These are phyloP conservation scores for Madurella fahalii DNA, from an alignment of 2,329 filamentous ascomycete genomes.

Conservation along the genomic window DNA sequence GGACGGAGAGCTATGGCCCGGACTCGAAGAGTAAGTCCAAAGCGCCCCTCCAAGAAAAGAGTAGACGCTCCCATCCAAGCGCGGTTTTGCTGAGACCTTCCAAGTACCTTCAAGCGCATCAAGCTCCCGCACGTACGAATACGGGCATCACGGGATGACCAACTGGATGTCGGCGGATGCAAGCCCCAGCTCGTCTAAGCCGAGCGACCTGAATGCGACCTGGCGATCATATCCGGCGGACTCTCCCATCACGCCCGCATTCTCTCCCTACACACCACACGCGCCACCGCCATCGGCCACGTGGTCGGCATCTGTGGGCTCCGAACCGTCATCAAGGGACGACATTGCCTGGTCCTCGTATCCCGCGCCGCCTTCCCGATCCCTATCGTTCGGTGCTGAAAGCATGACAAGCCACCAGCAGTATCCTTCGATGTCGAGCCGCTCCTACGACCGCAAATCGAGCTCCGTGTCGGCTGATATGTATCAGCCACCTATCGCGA, in stretches of 20 bases:
- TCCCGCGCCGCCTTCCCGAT: constrained; percentile 40
- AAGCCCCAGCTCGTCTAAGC: constrained; percentile 39
- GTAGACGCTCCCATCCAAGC: neutral
- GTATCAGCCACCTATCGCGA: constrained; percentile 40
- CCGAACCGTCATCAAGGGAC: constrained; percentile 39
- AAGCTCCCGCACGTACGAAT: constrained; percentile 35
- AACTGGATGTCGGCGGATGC: constrained; percentile 46
- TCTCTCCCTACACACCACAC: constrained; percentile 46
- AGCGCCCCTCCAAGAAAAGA: neutral
- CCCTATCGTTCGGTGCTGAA: constrained; percentile 48
- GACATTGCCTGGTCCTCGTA: constrained; percentile 44
- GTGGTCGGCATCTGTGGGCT: constrained; percentile 38
- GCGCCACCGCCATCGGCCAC: constrained; percentile 36
- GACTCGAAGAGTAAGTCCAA: constrained; percentile 42
- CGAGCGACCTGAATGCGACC: constrained; percentile 39
- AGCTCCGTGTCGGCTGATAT: constrained; percentile 38
- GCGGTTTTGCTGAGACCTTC: constrained; percentile 25
- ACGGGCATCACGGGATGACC: constrained; percentile 36
- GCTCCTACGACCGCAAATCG: constrained; percentile 44
- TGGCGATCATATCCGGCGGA: constrained; percentile 51
- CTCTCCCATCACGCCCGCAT: constrained; percentile 47
- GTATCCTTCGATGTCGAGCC: constrained; percentile 37
- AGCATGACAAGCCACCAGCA: constrained; percentile 34
- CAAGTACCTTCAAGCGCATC: constrained; percentile 36
- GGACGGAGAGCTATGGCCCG: constrained; percentile 35